These are phyloP conservation scores for Afroboletus lepidellus DNA, from an alignment of 1,284 basidiomycete species.

Conservation along the genomic window DNA sequence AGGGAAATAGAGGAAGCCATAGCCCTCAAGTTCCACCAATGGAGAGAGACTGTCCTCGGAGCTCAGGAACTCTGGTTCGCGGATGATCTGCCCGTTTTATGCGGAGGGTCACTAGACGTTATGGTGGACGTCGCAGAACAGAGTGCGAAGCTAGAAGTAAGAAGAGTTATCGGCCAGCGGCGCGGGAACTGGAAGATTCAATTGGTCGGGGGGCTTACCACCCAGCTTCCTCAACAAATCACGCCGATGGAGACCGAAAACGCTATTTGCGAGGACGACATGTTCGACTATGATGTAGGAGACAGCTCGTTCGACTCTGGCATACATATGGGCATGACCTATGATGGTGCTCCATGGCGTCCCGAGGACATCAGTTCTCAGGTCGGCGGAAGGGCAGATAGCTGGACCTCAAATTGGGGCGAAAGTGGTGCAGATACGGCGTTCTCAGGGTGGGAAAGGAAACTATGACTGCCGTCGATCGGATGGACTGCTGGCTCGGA, in stretches of 20 bases:
- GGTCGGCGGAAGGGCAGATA: constrained; percentile 2
- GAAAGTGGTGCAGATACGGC: background rate
- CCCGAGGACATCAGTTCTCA: constrained; percentile 15
- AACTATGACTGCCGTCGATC: background rate
- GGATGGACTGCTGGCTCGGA: background rate
- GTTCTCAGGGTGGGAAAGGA: constrained; percentile 1
- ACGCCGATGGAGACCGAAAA: constrained; percentile 10
- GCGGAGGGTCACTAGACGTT: constrained; percentile 68
- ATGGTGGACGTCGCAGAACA: constrained; percentile 50
- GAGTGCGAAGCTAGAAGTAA: constrained; percentile 30
- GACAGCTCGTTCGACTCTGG: constrained; percentile 31
- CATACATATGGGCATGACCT: constrained; percentile 16
- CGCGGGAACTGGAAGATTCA: constrained; percentile 29
- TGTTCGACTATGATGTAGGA: constrained; percentile 11
- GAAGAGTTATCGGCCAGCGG: constrained; percentile 22
- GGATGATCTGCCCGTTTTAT: constrained; percentile 52
- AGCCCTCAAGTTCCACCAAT: constrained; percentile 51
- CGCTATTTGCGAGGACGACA: constrained; percentile 20
- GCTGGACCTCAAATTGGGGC: constrained; percentile 9
- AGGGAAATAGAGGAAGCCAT: constrained; percentile 53
- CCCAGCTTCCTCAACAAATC: constrained; percentile 3
- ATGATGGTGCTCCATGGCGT: constrained; percentile 6
- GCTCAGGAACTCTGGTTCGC: constrained; percentile 74
- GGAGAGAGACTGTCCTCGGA: constrained; percentile 48
- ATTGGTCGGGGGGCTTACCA: constrained; percentile 16